Conservation (phyloP, 345 rosid genomes). For the Gossypium stocksii region DNA sequence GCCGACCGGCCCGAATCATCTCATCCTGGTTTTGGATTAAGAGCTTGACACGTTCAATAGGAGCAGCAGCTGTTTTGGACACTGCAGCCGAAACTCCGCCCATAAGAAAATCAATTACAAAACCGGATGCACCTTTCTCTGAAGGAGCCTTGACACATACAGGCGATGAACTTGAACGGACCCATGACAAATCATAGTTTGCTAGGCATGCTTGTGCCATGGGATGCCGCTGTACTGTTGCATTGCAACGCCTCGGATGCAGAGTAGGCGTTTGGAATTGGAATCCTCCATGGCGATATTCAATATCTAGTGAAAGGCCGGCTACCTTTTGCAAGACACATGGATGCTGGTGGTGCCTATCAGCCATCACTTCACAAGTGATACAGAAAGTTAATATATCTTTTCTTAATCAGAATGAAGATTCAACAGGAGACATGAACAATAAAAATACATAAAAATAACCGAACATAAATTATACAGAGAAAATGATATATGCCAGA, state of each 20-base stretch:
- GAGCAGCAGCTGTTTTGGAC: background rate
- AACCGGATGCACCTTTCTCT: constrained; percentile 29
- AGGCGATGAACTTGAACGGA: constrained; percentile 17
- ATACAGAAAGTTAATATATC: background rate
- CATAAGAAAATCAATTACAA: constrained; percentile 17
- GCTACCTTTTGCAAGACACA: constrained; percentile 35
- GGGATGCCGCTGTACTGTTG: constrained; percentile 22
- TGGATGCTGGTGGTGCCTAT: constrained; percentile 36
- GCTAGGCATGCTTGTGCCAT: background rate
- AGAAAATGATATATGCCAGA: background rate
- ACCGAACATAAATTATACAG: background rate
- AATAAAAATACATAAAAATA: background rate
- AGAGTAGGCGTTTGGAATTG: constrained; percentile 27
- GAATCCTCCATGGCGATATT: constrained; percentile 14
- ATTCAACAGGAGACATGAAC: background rate
- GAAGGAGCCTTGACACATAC: constrained; percentile 31
- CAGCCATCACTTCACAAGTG: constrained; percentile 31
- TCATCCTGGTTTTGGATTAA: constrained; percentile 36
- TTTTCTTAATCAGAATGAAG: background rate
- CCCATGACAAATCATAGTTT: constrained; percentile 6
- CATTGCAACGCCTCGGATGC: constrained; percentile 24
- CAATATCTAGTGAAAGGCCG: constrained; percentile 27
- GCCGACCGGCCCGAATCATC: constrained; percentile 44
- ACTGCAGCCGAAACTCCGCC: background rate
- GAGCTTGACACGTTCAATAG: background rate